A percentile compares a stretch with the other conserved stretches of the same genome.
Conservation (phyloP, 106 monocot species). For the Vanilla planifolia region DNA sequence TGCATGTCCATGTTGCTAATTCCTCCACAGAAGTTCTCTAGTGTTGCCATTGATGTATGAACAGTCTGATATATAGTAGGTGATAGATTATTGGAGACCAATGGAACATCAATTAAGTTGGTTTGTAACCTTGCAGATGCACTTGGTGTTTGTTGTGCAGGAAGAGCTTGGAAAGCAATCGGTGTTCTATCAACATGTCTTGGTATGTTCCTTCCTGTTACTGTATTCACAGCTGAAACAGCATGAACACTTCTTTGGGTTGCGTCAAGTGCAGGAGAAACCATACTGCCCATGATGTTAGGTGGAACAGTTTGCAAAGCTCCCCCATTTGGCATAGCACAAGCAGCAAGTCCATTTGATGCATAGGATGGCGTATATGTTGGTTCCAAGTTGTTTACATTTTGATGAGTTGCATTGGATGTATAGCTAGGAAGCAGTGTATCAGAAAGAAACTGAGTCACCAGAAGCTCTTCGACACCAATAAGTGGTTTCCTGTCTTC, state of each 20-base stretch:
- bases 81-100: slow-evolving; percentile 3
- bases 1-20: slow-evolving; percentile 13
- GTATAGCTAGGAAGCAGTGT: slow-evolving; percentile 3
- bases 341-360: no score
- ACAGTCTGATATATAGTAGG: slow-evolving; percentile 13
- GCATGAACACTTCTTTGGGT: slow-evolving; percentile 1
- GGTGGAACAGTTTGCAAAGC: slow-evolving; percentile 5
- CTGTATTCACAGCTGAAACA: slow-evolving; percentile 12
- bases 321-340: no score
- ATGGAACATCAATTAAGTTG: not conserved
- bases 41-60: not conserved
- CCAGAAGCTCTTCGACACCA: slow-evolving; percentile 7
- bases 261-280: slow-evolving; percentile 14
- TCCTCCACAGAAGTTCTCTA: slow-evolving; percentile 6
- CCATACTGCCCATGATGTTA: slow-evolving; percentile 17
- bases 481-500: slow-evolving; percentile 51
- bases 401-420: slow-evolving; percentile 2
- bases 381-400: slow-evolving; percentile 7
- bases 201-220: slow-evolving; percentile 6
- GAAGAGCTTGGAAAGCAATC: no score
- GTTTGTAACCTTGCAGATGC: slow-evolving; percentile 8
- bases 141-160: no score
- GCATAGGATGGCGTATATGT: slow-evolving; percentile 10
- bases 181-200: slow-evolving; percentile 23
- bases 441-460: slow-evolving; percentile 9